These are phyloP conservation scores for Brassica hybrid DNA, from an alignment of 441 rosid species.

Conservation along the genomic window DNA sequence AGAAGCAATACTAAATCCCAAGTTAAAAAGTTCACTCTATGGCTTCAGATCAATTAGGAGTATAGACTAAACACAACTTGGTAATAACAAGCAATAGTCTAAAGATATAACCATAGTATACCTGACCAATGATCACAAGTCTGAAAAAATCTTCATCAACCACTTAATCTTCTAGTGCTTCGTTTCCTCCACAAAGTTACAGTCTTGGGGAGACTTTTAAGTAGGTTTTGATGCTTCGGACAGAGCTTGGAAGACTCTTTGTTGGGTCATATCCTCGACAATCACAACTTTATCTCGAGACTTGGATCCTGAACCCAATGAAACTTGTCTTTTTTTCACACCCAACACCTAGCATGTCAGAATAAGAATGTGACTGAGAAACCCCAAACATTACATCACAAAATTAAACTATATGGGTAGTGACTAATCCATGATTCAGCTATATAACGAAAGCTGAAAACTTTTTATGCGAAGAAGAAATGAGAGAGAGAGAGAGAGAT, in stretches of 20 bases:
- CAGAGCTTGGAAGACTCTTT: conserved; percentile 65
- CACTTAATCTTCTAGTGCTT: conserved; percentile 1
- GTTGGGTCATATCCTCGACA: conserved; percentile 67
- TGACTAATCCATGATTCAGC: conserved; percentile 17
- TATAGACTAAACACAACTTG: conserved; percentile 22
- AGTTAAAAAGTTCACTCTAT: neutral
- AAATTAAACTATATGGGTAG: neutral
- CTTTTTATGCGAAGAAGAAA: neutral
- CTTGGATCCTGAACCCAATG: conserved; percentile 83
- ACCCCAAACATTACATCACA: neutral
- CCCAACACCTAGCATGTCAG: conserved; percentile 92
- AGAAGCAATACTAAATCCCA: neutral
- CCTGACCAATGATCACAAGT: too few relatives aligned
- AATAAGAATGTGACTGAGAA: too few relatives aligned
- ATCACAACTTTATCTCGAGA: conserved; percentile 89
- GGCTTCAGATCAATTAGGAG: neutral
- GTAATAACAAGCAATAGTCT: conserved; percentile 14
- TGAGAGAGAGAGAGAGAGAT: conserved; percentile 25
- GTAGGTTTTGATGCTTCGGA: conserved; percentile 52
- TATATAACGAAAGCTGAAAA: conserved; percentile 10
- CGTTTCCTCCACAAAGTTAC: conserved; percentile 7
- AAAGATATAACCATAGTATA: neutral
- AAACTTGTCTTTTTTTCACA: conserved; percentile 85
- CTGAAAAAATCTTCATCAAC: neutral
- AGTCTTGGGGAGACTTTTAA: conserved; percentile 14